phyloP scores from a whole-genome alignment of 2,329 filamentous ascomycete species.

The Triangularia verruculosa region DNA sequence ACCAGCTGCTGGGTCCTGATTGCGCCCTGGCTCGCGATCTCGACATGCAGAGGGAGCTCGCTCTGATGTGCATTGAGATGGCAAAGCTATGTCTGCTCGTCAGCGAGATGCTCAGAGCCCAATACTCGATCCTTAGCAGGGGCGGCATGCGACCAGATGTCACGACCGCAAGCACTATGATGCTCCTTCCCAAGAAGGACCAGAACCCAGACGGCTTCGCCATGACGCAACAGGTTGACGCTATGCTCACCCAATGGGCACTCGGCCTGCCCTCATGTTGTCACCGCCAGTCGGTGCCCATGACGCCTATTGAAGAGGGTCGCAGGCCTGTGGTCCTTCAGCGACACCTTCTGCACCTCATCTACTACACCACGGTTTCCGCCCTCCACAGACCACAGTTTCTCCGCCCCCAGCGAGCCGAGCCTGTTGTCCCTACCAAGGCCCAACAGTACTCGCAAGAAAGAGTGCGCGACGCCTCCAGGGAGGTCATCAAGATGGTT shows the following conservation, averaged over 20 bases:
- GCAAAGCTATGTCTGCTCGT: constrained; percentile 86
- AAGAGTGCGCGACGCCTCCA: constrained; percentile 79
- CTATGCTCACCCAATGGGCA: constrained; percentile 75
- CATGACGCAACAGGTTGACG: constrained; percentile 74
- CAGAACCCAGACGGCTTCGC: constrained; percentile 37
- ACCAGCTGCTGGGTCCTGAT: constrained; percentile 64
- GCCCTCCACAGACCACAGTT: constrained; percentile 91
- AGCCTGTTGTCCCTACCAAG: constrained; percentile 58
- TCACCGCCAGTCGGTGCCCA: constrained; percentile 58
- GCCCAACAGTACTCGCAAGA: constrained; percentile 66
- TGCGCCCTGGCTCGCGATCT: constrained; percentile 70
- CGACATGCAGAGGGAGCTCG: constrained; percentile 72
- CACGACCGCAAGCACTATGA: constrained; percentile 75
- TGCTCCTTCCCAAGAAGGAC: constrained; percentile 86
- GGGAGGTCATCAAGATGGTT: constrained; percentile 80
- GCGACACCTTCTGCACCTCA: constrained; percentile 85
- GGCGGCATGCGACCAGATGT: constrained; percentile 75
- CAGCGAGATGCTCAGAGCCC: constrained; percentile 82
- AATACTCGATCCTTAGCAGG: constrained; percentile 87
- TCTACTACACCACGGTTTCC: constrained; percentile 87
- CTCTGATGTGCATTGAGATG: constrained; percentile 87
- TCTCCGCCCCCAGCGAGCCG: constrained; percentile 65
- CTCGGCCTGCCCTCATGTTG: constrained; percentile 68
- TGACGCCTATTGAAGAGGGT: constrained; percentile 57
- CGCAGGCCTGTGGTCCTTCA: constrained; percentile 64